These are phyloP conservation scores for Mycena metata DNA, from an alignment of 768 basidiomycete species.

Conservation along the genomic window DNA sequence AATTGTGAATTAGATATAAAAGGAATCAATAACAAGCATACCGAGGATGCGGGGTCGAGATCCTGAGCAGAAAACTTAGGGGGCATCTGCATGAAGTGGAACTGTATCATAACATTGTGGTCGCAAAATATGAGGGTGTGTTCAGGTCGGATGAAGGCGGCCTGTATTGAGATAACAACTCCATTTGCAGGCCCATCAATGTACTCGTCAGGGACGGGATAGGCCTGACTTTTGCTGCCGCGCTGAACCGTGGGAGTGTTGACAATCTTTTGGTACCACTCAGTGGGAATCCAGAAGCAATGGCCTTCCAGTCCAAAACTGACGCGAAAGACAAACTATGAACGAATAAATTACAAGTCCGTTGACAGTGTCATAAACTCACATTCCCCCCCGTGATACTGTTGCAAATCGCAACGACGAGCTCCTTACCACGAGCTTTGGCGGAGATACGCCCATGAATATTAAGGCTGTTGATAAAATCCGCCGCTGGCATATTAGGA, in stretches of 20 bases:
- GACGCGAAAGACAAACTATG: background rate
- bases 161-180: background rate
- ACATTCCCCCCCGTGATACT: background rate
- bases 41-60: background rate
- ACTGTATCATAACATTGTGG: background rate
- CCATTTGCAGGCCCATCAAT: too few relatives aligned
- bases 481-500: background rate
- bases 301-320: background rate
- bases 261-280: background rate
- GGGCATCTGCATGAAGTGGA: conserved; percentile 3
- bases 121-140: background rate
- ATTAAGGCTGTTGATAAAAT: background rate
- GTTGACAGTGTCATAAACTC: background rate
- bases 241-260: background rate
- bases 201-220: too few relatives aligned
- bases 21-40: background rate
- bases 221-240: background rate
- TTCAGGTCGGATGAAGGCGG: background rate
- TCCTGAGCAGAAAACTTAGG: background rate
- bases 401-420: background rate
- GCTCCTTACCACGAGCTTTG: background rate
- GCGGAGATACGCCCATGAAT: background rate
- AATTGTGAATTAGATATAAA: background rate
- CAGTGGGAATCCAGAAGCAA: conserved; percentile 7
- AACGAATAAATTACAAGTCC: background rate